Conservation (phyloP, 1,284 basidiomycete genomes). For the Naganishia liquefaciens region DNA sequence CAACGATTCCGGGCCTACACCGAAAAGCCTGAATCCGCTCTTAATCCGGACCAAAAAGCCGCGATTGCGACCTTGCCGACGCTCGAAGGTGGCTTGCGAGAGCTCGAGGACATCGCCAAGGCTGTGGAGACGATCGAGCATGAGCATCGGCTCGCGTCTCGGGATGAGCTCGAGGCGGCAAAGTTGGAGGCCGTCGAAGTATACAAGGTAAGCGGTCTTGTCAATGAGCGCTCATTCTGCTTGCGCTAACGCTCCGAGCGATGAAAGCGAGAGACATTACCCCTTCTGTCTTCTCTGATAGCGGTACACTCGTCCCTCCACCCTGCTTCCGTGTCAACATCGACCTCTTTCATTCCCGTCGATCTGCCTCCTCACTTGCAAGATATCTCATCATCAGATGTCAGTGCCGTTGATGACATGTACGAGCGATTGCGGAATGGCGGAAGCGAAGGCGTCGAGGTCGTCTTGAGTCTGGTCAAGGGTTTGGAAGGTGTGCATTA, state of each 20-base stretch:
- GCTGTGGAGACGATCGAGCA: constrained; percentile 68
- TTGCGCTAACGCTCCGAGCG: background rate
- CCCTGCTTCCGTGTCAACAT: constrained; percentile 45
- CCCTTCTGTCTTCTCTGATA: constrained; percentile 65
- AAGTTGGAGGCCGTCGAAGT: constrained; percentile 61
- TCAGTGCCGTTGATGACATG: constrained; percentile 29
- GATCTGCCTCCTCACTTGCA: constrained; percentile 46
- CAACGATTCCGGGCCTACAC: constrained; percentile 70
- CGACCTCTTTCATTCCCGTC: constrained; percentile 53
- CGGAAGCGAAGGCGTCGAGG: constrained; percentile 12
- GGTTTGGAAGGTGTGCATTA: constrained; percentile 10
- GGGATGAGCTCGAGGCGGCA: constrained; percentile 29
- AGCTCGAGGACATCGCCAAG: constrained; percentile 77
- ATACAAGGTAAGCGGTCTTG: constrained; percentile 60
- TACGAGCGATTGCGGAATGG: constrained; percentile 26
- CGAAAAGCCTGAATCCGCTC: constrained; percentile 63
- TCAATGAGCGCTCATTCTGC: constrained; percentile 9
- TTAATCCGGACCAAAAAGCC: constrained; percentile 81
- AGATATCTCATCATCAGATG: constrained; percentile 36
- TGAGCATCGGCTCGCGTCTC: constrained; percentile 56
- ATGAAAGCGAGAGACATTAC: constrained; percentile 52
- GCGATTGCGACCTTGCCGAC: constrained; percentile 67
- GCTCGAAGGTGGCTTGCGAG: constrained; percentile 73
- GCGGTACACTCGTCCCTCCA: constrained; percentile 64
- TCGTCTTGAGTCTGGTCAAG: constrained; percentile 8